Base-by-base conservation (phyloP, 2,329 filamentous ascomycete species). In the Triangularia setosa region DNA sequence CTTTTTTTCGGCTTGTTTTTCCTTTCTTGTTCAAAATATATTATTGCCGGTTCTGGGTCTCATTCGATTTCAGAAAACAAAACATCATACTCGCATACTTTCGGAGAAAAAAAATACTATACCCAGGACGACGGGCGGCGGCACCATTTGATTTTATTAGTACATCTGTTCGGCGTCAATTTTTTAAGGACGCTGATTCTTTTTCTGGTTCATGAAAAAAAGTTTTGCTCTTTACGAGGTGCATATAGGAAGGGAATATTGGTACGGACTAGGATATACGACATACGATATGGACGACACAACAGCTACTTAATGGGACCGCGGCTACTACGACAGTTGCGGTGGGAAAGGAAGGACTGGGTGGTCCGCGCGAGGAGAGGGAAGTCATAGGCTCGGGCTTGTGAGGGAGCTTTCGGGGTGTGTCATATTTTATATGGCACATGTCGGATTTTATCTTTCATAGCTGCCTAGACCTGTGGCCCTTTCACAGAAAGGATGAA, bases 141-240 rank as follows among this genome's bases (percentile, higher is more conserved):
- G 60, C 60, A 58, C 24, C 30, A 56, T 59, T 44, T 63, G 48
- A 52, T 54, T 64, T 59, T 27, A 35, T 59, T 4, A 65, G 66
- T 64, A 65, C 57, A 62, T 58, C 33, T 65, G 52, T 27, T 62
- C 58, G 64, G 60, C 60, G 55, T 61, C 27, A 40, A 28, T 54
- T 48, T 57, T 16, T 24, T n/a, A 28, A 57, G 44, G 40, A 48
- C 53, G 40, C 30, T 52, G 25, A 24, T 16, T 33, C 21, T 24
- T 48, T 48, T 27, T 40, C 57, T 58, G 60, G 53, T 30, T 44
- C 60, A 60, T 27, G 52, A 56, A 57, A 64, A 70, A 70, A 69
- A 66, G 63, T 69, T 70, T 69, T 69, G 63, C 44, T 30, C 33
- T 55, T 62, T 61, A 52, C 30, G 18, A 57, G n/a, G 53, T 23